Base-by-base conservation (phyloP, 768 basidiomycete species). In the Mycena venus region DNA sequence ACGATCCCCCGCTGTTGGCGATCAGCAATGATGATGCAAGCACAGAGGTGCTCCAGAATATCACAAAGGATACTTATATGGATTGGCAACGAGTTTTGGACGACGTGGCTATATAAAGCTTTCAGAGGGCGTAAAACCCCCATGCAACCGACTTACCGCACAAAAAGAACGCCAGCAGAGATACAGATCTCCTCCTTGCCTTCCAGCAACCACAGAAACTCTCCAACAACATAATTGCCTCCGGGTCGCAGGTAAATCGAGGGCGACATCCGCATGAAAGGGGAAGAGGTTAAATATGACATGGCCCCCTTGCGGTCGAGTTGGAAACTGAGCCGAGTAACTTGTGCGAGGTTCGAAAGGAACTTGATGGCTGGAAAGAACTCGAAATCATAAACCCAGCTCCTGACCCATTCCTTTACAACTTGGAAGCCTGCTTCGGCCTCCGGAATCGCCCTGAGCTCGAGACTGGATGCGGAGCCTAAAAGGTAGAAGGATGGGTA, bases 21-120 rank as follows among this genome's bases (percentile, higher is more conserved):
- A 49, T 78, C 77, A 1, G 83, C 82, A 2, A 92, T 65, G 6
- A 89, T 81, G 6, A 86, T 76, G 17, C 83, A 83, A 9, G 83
- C 83, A 58, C 88, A 86, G 2, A 93, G 78, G 12, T 80, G 79
- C 49, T 93, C 92, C 21, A 91, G 71, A 53, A 88, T 80, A 65
- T 89, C 85, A 67, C 90, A 92, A 3, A 93, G 79, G 11, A 88
- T 83, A 25, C 83, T 82, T 29, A 89, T 80, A 47, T 91, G 85
- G 23, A 92, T 82, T 5, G 75, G 79, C 4, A 91, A 72, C 5
- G 65, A 59, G 0, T 77, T 75, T 4, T 82, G 74, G n/a, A 90
- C 67, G 19, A 91, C 73, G 66, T 90, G 88, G 27, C 91, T 92
- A 65, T 10, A 29, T 12, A 15, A 40, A 61, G 17, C 27, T 34